Conservation (phyloP, 2,329 filamentous ascomycete genomes). For the Coniochaeta sp. region DNA sequence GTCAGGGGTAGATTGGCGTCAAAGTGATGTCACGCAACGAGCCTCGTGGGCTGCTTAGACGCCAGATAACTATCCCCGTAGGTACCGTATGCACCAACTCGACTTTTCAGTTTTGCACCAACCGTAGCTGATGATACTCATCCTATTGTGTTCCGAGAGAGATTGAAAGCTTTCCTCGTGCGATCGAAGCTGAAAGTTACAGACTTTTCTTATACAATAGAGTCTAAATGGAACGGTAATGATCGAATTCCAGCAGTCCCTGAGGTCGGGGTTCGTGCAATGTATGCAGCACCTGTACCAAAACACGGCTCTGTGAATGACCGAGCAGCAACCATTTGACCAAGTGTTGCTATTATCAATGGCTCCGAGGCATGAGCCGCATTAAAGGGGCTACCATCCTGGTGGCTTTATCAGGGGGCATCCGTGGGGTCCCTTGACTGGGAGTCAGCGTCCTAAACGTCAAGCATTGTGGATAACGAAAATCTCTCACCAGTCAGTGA, state of each 20-base stretch:
- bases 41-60: neutral
- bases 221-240: no score
- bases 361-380: no score
- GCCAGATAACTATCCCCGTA: neutral
- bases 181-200: no score
- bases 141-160: no score
- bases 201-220: no score
- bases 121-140: neutral
- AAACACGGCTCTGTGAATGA: no score
- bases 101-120: neutral
- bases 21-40: neutral
- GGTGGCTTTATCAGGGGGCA: slow-evolving; percentile 6
- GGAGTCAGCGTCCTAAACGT: neutral
- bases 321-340: neutral
- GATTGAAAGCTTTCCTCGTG: no score
- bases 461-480: neutral
- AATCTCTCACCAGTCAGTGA: slow-evolving; percentile 57
- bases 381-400: neutral
- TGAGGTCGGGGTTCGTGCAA: no score
- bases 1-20: neutral
- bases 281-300: no score
- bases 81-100: neutral
- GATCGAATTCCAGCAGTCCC: no score
- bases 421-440: slow-evolving; percentile 13
- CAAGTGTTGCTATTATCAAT: neutral